Evolutionary conservation across 306 rosid species (phyloP).

Genomic region (Styphnolobium japonicum): DNA sequence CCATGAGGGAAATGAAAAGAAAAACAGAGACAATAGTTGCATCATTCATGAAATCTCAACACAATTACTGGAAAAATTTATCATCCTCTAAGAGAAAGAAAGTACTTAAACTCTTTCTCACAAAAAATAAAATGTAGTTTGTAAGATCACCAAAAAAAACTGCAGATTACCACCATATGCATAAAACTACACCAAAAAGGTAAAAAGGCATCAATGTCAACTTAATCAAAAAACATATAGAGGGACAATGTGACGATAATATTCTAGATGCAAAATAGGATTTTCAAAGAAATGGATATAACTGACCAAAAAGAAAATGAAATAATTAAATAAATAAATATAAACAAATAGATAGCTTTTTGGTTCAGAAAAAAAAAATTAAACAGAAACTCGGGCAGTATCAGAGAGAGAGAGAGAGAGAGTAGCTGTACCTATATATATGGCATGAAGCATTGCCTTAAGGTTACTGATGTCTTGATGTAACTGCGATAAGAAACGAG

Average conservation of each 20-base stretch:
- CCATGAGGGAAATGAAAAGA: background rate
- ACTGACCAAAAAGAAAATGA: background rate
- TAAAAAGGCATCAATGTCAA: background rate
- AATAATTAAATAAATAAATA: too few species aligned
- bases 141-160: background rate
- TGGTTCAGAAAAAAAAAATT: background rate
- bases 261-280: background rate
- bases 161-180: background rate
- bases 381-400: background rate
- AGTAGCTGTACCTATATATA: constrained; percentile 69
- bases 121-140: background rate
- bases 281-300: background rate
- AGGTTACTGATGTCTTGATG: constrained; percentile 71
- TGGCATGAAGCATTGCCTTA: constrained; percentile 97
- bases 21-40: background rate
- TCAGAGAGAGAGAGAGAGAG: background rate
- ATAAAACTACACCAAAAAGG: background rate
- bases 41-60: background rate
- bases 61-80: background rate
- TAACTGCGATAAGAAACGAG: constrained; percentile 67
- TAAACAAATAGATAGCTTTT: background rate
- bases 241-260: background rate
- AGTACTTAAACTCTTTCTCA: background rate
- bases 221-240: background rate
- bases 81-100: background rate